Evolutionary conservation across 768 basidiomycete species (phyloP), one percentile per base, ranked within the genome.

Genomic region (Pleurotus platypus): DNA sequence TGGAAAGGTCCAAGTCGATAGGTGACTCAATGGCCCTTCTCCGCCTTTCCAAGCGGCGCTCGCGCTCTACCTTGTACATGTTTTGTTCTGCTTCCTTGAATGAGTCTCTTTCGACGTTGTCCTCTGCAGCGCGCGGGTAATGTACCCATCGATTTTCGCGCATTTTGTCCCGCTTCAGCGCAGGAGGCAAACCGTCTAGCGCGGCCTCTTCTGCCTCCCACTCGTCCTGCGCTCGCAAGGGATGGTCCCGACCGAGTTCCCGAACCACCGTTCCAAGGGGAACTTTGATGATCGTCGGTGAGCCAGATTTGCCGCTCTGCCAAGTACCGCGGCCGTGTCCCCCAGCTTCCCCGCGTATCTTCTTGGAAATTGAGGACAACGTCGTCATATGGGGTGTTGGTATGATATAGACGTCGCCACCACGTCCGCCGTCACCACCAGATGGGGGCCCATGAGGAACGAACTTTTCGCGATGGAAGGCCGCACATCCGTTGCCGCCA

Each of bases 401-500:
- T 35, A 85, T 72, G 62, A 98, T 80, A 67, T 93, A 93, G 30
- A 98, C 85, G 64, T 89, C 86, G 3, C 92, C 94, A 24, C 95
- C 96, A 46, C 81, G 80, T 2, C 94, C 96, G 13, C 96, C 96
- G 58, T 90, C 90, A 1, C 95, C 96, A 0, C 96, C 96, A 8
- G 94, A 95, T 0, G 96, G 94, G 0, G 94, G 93, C 0, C 93
- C 92, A 59, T 84, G 81, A 1, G 88, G 83, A 57, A 83, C 84
- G 70, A 82, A 93, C 66, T 92, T 92, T 72, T 96, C 93, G 57
- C 92, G 85, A 65, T 94, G 89, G 64, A 98, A 97, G 4, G 96
- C 94, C 20, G 89, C 92, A 60, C 94, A 92, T 20, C 96, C 96
- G 57, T 92, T 78, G 0, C 96, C 96, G 16, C 95, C 95, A 64